phyloP scores from a whole-genome alignment of 495 filamentous ascomycete genomes.

The Aspergillus sclerotioniger region DNA sequence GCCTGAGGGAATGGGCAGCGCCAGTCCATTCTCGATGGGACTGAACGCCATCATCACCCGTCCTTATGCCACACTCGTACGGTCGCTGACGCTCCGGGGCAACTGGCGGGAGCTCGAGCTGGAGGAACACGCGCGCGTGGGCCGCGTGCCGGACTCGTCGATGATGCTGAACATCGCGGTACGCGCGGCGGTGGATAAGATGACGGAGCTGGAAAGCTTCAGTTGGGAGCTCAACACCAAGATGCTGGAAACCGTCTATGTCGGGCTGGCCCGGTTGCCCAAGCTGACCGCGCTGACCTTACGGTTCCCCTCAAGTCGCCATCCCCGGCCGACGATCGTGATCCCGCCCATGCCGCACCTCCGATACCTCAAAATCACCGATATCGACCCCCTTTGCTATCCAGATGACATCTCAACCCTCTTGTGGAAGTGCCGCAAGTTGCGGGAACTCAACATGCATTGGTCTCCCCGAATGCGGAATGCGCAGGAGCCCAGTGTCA shows the following conservation, averaged over 20 bases:
- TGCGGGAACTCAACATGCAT: slow-evolving; percentile 55
- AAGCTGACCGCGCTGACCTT: slow-evolving; percentile 55
- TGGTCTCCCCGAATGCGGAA: slow-evolving; percentile 64
- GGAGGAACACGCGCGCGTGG: slow-evolving; percentile 55
- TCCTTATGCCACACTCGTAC: slow-evolving; percentile 51
- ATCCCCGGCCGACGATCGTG: slow-evolving; percentile 56
- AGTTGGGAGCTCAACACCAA: slow-evolving; percentile 65
- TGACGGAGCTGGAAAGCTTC: slow-evolving; percentile 54
- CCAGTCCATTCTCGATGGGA: slow-evolving; percentile 62
- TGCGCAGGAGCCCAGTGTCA: slow-evolving; percentile 55
- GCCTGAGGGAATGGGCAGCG: slow-evolving; percentile 60
- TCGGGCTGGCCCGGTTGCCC: slow-evolving; percentile 48
- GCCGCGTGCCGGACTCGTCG: slow-evolving; percentile 58
- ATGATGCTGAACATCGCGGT: slow-evolving; percentile 64
- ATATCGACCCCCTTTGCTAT: slow-evolving; percentile 65
- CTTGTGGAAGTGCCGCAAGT: slow-evolving; percentile 49
- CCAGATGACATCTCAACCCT: slow-evolving; percentile 61
- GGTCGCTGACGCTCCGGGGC: slow-evolving; percentile 52
- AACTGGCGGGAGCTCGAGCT: slow-evolving; percentile 57
- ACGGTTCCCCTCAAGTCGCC: slow-evolving; percentile 53
- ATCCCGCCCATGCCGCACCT: slow-evolving; percentile 59
- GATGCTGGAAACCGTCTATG: slow-evolving; percentile 58
- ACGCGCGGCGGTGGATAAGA: slow-evolving; percentile 58
- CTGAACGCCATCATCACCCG: slow-evolving; percentile 60
- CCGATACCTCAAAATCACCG: slow-evolving; percentile 48